These are phyloP conservation scores for Gnaphalium uliginosum DNA, from an alignment of 129 eudicot genomes.

Conservation along the genomic window DNA sequence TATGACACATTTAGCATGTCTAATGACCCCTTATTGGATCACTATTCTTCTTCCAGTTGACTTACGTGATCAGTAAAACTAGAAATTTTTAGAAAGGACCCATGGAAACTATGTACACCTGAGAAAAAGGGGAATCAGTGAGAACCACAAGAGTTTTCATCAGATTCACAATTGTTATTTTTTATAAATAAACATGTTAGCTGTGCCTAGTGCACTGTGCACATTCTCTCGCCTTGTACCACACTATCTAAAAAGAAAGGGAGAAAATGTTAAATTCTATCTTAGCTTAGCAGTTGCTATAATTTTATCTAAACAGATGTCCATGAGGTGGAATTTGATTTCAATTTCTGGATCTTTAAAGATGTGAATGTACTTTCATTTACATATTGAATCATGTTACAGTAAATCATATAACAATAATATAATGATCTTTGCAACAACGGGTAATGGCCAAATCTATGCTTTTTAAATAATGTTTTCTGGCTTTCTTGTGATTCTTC, in stretches of 20 bases:
- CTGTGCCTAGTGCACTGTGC: neutral
- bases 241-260: neutral
- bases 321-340: neutral
- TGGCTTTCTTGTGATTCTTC: neutral
- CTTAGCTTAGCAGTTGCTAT: neutral
- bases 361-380: neutral
- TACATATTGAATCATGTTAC: neutral
- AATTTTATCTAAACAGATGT: neutral
- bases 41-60: constrained; percentile 6
- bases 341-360: neutral
- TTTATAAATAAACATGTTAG: neutral
- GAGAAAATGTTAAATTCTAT: neutral
- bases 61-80: constrained; percentile 11
- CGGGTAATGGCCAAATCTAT: neutral
- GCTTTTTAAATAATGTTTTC: neutral
- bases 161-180: neutral
- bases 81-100: constrained; percentile 1
- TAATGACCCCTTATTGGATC: constrained; percentile 1
- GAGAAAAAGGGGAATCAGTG: neutral
- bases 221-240: constrained; percentile 9
- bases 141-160: constrained; percentile 12
- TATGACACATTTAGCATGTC: neutral
- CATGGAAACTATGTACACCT: neutral
- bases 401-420: neutral
- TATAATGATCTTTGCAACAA: neutral